Evolutionary conservation across 176 grass and related monocot genomes (phyloP), one percentile per base, ranked within the genome.

Genomic region (Rhynchospora tenuis): DNA sequence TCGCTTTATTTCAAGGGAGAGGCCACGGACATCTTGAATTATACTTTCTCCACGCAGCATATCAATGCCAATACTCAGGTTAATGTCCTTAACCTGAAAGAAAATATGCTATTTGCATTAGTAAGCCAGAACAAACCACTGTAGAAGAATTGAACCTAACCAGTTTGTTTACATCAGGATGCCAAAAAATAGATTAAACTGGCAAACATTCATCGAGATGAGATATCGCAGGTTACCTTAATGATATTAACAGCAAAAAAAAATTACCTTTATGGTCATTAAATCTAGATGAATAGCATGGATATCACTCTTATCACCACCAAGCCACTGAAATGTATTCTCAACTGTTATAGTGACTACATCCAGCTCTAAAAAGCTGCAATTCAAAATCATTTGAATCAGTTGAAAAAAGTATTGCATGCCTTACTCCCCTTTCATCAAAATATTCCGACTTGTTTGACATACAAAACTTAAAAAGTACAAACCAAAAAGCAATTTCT

Each of bases 291-390:
- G 95, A 67, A 98, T 87, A 85, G 92, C 87, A 46, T 85, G 88
- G 78, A 98, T 91, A 77, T 98, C 89, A 84, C 89, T 90, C 87
- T 93, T 94, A 83, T 92, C 76, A 71, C 92, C 92, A 87, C 92
- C 92, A 50, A 98, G 85, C 95, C 95, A 98, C 46, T 90, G 89
- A 87, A 98, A 98, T 59, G 90, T 84, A 86, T 98, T 98, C 80
- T 91, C 72, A 45, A 98, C 75, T 78, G 92, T 98, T 47, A 98
- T 98, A 72, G 87, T 88, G 57, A 93, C 88, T 33, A 98, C 95
- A 88, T 98, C 95, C 82, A 98, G 92, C 79, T 98, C 92, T 71
- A 98, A 83, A 61, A 94, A 98, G 59, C 95, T 98, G 89, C 85
- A 91, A 70, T n/a, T 64, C 23, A 72, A 87, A 76, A 83, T 75